Evolutionary conservation across 352 stramenopile species (phyloP), one percentile per base, ranked within the genome.

Genomic region (Pythium phragmitis): DNA sequence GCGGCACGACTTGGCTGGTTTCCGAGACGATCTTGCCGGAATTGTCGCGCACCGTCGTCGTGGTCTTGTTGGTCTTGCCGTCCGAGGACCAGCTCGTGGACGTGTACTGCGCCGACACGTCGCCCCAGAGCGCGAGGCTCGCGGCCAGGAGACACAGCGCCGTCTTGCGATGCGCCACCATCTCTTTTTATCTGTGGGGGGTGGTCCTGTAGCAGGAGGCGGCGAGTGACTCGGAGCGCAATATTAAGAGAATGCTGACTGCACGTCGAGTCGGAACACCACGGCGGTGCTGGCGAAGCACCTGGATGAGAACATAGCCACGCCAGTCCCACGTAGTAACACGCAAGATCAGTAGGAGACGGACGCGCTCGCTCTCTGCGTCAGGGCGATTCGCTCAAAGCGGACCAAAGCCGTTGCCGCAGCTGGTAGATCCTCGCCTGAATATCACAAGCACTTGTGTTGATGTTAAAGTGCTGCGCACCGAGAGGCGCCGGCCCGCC

Each of bases 1-100:
- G 30, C 30, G 50, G 50, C 50, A 28, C 50, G 50, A 28, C 33
- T 7, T 43, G 12, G 50, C 12, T 19, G 11, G 17, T 45, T 8
- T 57, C 50, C 30, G 50, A 57, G 16, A 57, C 0, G 30, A 57
- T 14, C 8, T 63, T 63, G 56, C 46, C 47, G 16, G 6, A 37
- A 14, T 17, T 19, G 21, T 34, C 34, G 34, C 36, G 34, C 34
- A 42, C 13, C n/a, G 36, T 58, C 34, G 51, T 58, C n/a, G 51
- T 57, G 50, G 50, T 57, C 11, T 43, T 51, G 53, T 39, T 37
- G 21, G 47, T 39, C 30, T 39, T 47, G 53, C 53, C 21, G 39
- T 60, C 53, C 13, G 48, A 54, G 13, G 53, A 50, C 53, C 53
- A 60, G 53, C 39, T 50, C 36, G 53, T 60, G 21, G 39, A 48